These are phyloP conservation scores for Neonectria hederae DNA, from an alignment of 2,329 filamentous ascomycete genomes.

Conservation along the genomic window DNA sequence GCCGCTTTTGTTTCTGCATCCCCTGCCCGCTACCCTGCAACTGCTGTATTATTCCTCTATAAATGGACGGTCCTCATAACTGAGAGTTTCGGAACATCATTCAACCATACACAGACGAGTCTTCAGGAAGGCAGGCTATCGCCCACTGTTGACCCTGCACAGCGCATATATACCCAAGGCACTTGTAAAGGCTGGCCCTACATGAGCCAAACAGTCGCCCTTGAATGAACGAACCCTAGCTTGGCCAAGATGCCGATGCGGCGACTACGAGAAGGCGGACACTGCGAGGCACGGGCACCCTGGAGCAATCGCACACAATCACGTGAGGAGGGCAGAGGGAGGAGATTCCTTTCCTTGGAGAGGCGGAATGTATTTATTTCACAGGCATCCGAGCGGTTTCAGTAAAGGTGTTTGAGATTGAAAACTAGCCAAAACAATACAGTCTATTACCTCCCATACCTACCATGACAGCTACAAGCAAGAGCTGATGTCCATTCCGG, in stretches of 20 bases:
- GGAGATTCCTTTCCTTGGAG: too few species aligned
- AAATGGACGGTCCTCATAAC: background rate
- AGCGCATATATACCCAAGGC: too few species aligned
- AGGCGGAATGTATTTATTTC: background rate
- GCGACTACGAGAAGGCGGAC: background rate
- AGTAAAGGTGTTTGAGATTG: background rate
- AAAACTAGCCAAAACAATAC: background rate
- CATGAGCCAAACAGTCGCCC: background rate
- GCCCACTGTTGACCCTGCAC: background rate
- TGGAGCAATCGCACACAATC: background rate
- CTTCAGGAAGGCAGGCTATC: background rate
- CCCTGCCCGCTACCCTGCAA: constrained; percentile 52
- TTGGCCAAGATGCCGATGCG: background rate
- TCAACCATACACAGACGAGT: background rate
- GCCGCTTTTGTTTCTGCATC: constrained; percentile 52
- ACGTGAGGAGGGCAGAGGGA: too few species aligned
- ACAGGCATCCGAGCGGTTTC: background rate
- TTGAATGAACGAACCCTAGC: background rate
- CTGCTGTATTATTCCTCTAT: constrained; percentile 46
- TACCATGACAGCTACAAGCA: background rate
- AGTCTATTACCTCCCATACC: background rate
- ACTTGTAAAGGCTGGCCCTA: too few species aligned
- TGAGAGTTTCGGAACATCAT: background rate
- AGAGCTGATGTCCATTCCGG: too few species aligned
- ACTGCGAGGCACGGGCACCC: background rate